Conservation (phyloP, 2,329 filamentous ascomycete genomes). For the Sphaerulina vaccinii region DNA sequence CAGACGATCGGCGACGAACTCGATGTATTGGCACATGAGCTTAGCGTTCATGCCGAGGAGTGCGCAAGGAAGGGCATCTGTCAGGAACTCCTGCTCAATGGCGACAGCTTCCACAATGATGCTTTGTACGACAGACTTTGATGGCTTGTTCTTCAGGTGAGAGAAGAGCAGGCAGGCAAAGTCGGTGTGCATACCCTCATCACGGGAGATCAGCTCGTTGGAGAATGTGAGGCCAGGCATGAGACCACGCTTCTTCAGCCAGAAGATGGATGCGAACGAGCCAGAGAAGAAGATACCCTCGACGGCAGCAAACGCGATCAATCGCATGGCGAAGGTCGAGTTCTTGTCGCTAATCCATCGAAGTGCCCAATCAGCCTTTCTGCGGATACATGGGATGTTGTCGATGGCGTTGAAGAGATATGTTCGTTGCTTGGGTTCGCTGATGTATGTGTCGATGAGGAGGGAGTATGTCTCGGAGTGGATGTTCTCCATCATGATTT, state of each 20-base stretch:
- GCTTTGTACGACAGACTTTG: constrained; percentile 73
- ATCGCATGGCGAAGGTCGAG: constrained; percentile 90
- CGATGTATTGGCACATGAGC: constrained; percentile 99
- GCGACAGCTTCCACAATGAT: constrained; percentile 92
- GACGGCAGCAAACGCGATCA: constrained; percentile 94
- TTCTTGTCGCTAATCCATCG: constrained; percentile 91
- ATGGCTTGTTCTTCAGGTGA: constrained; percentile 90
- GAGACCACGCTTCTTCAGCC: constrained; percentile 99
- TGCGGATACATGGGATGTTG: constrained; percentile 96
- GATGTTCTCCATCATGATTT: constrained; percentile 99
- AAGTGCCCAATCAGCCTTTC: constrained; percentile 98
- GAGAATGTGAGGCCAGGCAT: constrained; percentile 99
- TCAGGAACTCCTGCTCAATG: constrained; percentile 98
- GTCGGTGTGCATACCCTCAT: constrained; percentile 98
- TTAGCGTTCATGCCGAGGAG: constrained; percentile 96
- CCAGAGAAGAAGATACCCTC: constrained; percentile 99
- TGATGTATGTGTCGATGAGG: constrained; percentile 98
- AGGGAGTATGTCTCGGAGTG: constrained; percentile 99
- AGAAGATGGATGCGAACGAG: constrained; percentile 98
- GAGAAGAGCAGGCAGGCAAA: constrained; percentile 97
- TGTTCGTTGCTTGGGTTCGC: constrained; percentile 88
- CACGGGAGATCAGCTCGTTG: constrained; percentile 99
- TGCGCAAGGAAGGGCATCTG: constrained; percentile 86
- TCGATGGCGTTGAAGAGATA: constrained; percentile 99
- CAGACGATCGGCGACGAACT: constrained; percentile 96